These are phyloP conservation scores for Chamaecyparis obtusa DNA, from an alignment of 75 land plant genomes.

Conservation along the genomic window DNA sequence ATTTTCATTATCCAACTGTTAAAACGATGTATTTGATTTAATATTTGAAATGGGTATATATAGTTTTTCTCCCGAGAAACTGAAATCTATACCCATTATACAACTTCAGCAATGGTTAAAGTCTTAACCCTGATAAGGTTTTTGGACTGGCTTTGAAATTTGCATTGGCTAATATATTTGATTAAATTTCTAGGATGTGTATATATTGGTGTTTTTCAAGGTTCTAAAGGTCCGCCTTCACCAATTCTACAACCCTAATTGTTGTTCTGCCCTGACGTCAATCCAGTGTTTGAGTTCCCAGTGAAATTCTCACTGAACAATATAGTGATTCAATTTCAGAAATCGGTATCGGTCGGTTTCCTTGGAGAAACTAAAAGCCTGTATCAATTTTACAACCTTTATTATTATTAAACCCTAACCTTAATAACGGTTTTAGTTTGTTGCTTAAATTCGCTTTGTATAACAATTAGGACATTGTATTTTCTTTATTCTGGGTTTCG, in stretches of 20 bases:
- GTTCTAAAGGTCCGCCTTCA: not conserved
- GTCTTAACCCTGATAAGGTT: not conserved
- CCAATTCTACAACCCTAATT: not conserved
- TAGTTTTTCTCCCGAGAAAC: not conserved
- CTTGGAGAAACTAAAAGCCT: not conserved
- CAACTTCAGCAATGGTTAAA: not conserved
- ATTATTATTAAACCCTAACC: not conserved
- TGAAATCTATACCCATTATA: not conserved
- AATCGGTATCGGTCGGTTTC: not conserved
- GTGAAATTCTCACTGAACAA: not conserved
- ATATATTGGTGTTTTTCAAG: not conserved
- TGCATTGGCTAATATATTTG: not conserved
- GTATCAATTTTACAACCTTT: not conserved
- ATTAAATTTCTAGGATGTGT: not conserved
- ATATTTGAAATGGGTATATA: not conserved
- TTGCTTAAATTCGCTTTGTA: not conserved
- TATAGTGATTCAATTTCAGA: not conserved
- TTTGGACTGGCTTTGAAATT: not conserved
- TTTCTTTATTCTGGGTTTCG: too few species aligned
- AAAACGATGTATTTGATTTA: not conserved
- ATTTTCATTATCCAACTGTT: not conserved
- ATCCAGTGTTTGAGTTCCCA: not conserved
- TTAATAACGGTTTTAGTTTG: not conserved
- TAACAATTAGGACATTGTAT: too few species aligned
- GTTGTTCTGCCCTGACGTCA: not conserved